These are phyloP conservation scores for Candida easanensis DNA, from an alignment of 805 yeast genomes.

Conservation along the genomic window DNA sequence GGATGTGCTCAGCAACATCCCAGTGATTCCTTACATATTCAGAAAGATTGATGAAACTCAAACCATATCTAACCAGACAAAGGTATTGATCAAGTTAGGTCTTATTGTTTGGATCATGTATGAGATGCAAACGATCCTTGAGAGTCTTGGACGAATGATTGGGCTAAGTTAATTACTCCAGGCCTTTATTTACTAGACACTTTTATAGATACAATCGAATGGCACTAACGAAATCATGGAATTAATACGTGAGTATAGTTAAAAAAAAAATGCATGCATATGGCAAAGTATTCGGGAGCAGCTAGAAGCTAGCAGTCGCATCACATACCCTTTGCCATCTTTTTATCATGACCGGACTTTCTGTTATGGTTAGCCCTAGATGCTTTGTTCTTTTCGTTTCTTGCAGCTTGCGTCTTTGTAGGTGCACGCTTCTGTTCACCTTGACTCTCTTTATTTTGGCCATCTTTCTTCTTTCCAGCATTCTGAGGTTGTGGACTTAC, in stretches of 20 bases:
- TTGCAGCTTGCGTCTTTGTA: slow-evolving; percentile 30
- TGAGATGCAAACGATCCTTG: slow-evolving; percentile 28
- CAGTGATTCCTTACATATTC: slow-evolving; percentile 16
- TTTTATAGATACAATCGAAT: too few species aligned
- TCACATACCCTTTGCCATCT: slow-evolving; percentile 30
- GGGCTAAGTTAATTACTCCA: too few species aligned
- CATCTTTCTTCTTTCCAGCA: slow-evolving; percentile 4
- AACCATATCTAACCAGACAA: slow-evolving; percentile 9
- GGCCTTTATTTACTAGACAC: too few species aligned
- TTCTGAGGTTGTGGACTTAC: not conserved
- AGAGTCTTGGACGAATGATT: slow-evolving; percentile 9
- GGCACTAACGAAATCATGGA: too few species aligned
- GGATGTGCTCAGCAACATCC: slow-evolving; percentile 16
- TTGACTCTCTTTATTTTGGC: slow-evolving; percentile 15
- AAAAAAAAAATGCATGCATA: too few species aligned
- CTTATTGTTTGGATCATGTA: slow-evolving; percentile 31
- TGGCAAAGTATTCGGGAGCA: too few species aligned
- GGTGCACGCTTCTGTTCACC: slow-evolving; percentile 25
- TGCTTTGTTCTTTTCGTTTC: slow-evolving; percentile 56
- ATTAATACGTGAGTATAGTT: too few species aligned
- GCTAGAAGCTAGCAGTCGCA: not conserved
- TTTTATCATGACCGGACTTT: slow-evolving; percentile 59
- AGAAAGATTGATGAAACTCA: slow-evolving; percentile 13
- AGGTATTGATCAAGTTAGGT: slow-evolving; percentile 20
- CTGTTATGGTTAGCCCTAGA: slow-evolving; percentile 63